Base-by-base conservation (phyloP, 2,329 filamentous ascomycete genomes). In the Aureobasidium lini region DNA sequence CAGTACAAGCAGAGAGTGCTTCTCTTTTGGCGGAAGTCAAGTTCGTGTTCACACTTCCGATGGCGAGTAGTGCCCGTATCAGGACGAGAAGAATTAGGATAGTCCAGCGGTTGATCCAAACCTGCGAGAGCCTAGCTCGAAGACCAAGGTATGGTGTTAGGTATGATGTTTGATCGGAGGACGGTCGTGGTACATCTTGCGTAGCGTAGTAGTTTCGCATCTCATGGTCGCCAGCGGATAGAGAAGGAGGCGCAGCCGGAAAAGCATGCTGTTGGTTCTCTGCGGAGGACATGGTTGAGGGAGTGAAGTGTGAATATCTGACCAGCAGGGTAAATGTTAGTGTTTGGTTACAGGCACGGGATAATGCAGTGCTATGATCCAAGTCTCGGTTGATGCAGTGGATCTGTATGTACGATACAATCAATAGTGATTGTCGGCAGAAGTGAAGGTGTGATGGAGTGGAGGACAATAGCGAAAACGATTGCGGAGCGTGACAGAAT, bases 21-120 rank as follows among this genome's bases (percentile, higher is more conserved):
- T 96, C 86, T 59, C 77, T 74, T 72, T 90, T 87, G 49, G 94
- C 93, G 60, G 85, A 84, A 57, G 75, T 83, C 64, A 97, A 83
- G 70, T 92, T 85, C 66, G 84, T 79, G 70, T 91, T 81, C 63
- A 96, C 82, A 66, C 82, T 82, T 59, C 81, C 80, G 59, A 93
- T 83, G 39, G 92, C 84, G 61, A 97, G 79, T 56, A 99, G 76
- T 62, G 93, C 83, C 60, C 92, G 85, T 63, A 88, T 83, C 56
- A 99, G 85, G 59, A 97, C 86, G 57, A 99, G 84, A 61, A 96
- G 73, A 49, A 97, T 80, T 49, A 99, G 81, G 62, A 97, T 80
- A 40, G 94, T 97, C 94, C 94, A 99, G 74, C 89, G 84, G 79
- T 99, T 97, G 77, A 99, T 86, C 91, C 93, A 96, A 73, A 95